Base-by-base conservation (phyloP, 805 yeast genomes). In the Metschnikowia hibisci region DNA sequence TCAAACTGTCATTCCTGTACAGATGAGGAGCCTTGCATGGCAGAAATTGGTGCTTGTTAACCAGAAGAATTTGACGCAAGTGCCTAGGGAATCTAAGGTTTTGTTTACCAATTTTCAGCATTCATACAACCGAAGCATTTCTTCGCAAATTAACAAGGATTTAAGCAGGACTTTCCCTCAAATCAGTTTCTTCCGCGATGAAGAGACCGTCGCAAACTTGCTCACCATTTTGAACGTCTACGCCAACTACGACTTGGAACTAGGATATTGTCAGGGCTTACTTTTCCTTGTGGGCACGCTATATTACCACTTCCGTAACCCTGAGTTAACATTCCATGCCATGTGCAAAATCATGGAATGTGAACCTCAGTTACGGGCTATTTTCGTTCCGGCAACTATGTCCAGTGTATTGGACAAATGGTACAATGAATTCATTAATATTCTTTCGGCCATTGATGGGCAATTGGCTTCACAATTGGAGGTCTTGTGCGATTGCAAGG, bases 211-310 rank as follows among this genome's bases (percentile, higher is more conserved):
- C 41, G 47, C 55, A 8, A 66, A 67, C 48, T 71, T 81, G 44
- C 80, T 78, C 30, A 73, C 74, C 22, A 73, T 81, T 25, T 64
- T 81, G 46, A 77, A 81, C 44, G 85, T 83, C 1, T 81, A 76
- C 52, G 78, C 81, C 38, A 76, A 80, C 49, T 81, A 78, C 54
- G 85, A 81, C 60, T 71, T 73, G 41, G 82, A 80, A 51, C 75
- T 81, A 51, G 87, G 87, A 9, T 81, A 81, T 54, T 81, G 87
- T 56, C 87, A 81, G 57, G 87, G 87, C 6, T 62, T 81, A 14
- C 72, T 82, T 20, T 81, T 81, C 52, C 62, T 81, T 34, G 84
- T 80, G 10, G 84, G 83, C 2, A 79, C 81, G 4, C 62, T 81
- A 30, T 66, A 75, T 46, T 70, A 67, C 51, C 69, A 65, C 36